Conservation (phyloP, 257 asterid species). For the Primulina eburnea region DNA sequence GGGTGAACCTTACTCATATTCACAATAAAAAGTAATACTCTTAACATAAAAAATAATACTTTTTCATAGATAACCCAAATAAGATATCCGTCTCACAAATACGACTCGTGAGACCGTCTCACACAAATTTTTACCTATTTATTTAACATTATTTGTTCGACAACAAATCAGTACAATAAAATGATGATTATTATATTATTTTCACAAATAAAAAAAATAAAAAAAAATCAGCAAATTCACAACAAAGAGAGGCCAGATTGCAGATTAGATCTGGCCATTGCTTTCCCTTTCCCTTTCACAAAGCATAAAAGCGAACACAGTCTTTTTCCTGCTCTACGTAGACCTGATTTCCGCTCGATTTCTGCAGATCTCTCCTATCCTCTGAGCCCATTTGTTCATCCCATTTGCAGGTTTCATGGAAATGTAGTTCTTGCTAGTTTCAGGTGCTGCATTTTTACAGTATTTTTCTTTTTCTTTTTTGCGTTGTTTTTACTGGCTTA, state of each 20-base stretch:
- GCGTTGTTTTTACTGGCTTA: neutral
- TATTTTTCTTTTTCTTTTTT: too few relatives aligned
- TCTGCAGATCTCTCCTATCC: slow-evolving; percentile 27
- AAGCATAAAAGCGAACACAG: slow-evolving; percentile 22
- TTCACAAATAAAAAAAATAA: neutral
- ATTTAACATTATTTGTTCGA: too few relatives aligned
- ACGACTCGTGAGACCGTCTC: too few relatives aligned
- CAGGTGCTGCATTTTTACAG: neutral
- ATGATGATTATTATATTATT: too few relatives aligned
- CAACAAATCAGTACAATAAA: too few relatives aligned
- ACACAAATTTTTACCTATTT: too few relatives aligned
- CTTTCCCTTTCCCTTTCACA: slow-evolving; percentile 28
- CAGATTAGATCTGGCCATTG: slow-evolving; percentile 46
- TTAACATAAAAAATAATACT: too few relatives aligned
- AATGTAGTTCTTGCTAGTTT: neutral
- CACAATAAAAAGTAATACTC: too few relatives aligned
- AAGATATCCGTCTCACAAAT: too few relatives aligned
- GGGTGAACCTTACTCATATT: too few relatives aligned
- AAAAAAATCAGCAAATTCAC: slow-evolving; percentile 25
- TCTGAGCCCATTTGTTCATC: slow-evolving; percentile 10
- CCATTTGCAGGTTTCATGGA: neutral
- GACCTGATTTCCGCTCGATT: slow-evolving; percentile 19
- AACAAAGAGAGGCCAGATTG: slow-evolving; percentile 32
- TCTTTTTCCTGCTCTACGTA: slow-evolving; percentile 9
- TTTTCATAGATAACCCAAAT: too few relatives aligned